Conservation (phyloP, 1,139 yeast species). For the Lodderomyces elongisporus region DNA sequence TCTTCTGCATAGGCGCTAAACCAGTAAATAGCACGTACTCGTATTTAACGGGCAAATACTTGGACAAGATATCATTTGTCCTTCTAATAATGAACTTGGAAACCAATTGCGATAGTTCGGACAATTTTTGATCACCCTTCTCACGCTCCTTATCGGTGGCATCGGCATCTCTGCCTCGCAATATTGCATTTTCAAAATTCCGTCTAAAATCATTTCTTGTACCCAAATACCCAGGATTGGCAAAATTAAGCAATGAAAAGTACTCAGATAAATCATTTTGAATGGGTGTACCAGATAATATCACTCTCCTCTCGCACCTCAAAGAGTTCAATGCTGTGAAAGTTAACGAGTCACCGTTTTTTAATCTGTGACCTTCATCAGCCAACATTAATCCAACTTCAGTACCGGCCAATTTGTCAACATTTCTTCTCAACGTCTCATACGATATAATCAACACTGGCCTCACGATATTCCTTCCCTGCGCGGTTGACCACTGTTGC, state of each 20-base stretch:
- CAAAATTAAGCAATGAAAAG: slow-evolving; percentile 84
- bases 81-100: slow-evolving; percentile 90
- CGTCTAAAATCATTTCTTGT: slow-evolving; percentile 77
- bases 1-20: slow-evolving; percentile 70
- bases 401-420: slow-evolving; percentile 67
- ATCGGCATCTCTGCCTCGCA: slow-evolving; percentile 84
- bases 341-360: slow-evolving; percentile 91
- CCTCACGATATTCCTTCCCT: slow-evolving; percentile 82
- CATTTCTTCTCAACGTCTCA: slow-evolving; percentile 87
- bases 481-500: slow-evolving; percentile 82
- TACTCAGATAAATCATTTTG: slow-evolving; percentile 95
- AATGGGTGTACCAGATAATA: slow-evolving; percentile 94
- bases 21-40: slow-evolving; percentile 93
- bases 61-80: slow-evolving; percentile 90
- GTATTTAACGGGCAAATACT: slow-evolving; percentile 89
- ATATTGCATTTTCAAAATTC: slow-evolving; percentile 74
- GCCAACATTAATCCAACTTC: slow-evolving; percentile 88
- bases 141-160: slow-evolving; percentile 78
- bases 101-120: slow-evolving; percentile 69
- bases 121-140: slow-evolving; percentile 66
- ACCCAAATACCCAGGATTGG: slow-evolving; percentile 92
- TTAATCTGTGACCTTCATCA: slow-evolving; percentile 94
- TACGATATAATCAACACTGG: slow-evolving; percentile 95
- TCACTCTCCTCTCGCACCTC: slow-evolving; percentile 82
- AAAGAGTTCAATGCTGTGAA: slow-evolving; percentile 82